phyloP scores from a whole-genome alignment of 1,284 basidiomycete species.

The Naganishia sp. region DNA sequence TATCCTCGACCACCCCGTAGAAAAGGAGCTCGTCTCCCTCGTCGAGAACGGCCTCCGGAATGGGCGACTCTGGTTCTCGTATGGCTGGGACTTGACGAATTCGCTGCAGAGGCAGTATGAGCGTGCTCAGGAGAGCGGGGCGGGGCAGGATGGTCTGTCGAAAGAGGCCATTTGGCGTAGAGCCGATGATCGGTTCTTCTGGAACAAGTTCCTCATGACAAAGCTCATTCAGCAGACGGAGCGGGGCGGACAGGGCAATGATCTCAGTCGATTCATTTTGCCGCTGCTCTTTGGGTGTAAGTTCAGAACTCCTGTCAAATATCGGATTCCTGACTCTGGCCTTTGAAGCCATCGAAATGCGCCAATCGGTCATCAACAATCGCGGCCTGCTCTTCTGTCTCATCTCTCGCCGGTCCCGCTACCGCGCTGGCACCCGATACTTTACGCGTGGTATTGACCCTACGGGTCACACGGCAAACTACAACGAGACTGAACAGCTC shows the following conservation, averaged over 20 bases:
- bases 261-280: slow-evolving; percentile 79
- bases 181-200: slow-evolving; percentile 96
- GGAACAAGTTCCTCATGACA: slow-evolving; percentile 74
- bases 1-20: slow-evolving; percentile 69
- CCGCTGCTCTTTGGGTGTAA: slow-evolving; percentile 89
- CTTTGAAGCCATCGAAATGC: slow-evolving; percentile 78
- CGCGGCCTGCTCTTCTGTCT: slow-evolving; percentile 81
- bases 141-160: slow-evolving; percentile 4
- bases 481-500: slow-evolving; percentile 92
- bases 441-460: slow-evolving; percentile 91
- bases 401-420: slow-evolving; percentile 88
- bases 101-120: slow-evolving; percentile 79
- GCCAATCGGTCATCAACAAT: slow-evolving; percentile 73
- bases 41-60: slow-evolving; percentile 80
- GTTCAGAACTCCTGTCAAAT: slow-evolving; percentile 41
- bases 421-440: slow-evolving; percentile 94
- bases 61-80: slow-evolving; percentile 85
- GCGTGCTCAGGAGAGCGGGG: slow-evolving; percentile 66
- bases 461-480: slow-evolving; percentile 69
- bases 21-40: slow-evolving; percentile 81
- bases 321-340: slow-evolving; percentile 24
- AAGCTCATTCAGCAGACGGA: slow-evolving; percentile 54
- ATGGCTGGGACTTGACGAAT: slow-evolving; percentile 86
- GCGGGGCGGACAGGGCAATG: slow-evolving; percentile 41
- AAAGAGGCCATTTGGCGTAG: slow-evolving; percentile 51